phyloP scores from a whole-genome alignment of 257 asterid species.

The Oldenlandia corymbosa region DNA sequence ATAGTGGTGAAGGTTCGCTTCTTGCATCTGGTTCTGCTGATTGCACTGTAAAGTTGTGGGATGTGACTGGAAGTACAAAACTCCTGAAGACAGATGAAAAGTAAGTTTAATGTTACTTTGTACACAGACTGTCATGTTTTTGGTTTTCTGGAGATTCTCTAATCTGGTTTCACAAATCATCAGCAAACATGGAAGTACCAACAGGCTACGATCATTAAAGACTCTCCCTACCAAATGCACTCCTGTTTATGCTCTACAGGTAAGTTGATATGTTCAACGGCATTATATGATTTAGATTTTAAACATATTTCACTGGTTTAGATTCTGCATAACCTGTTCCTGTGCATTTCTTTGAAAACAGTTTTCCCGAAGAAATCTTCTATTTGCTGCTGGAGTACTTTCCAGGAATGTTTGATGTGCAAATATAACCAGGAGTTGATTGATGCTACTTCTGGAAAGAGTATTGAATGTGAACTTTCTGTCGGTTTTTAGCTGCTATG shows the following conservation, averaged over 20 bases:
- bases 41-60: conserved; percentile 96
- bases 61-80: conserved; percentile 77
- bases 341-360: conserved; percentile 17
- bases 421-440: not conserved
- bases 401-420: conserved; percentile 27
- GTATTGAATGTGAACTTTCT: no score
- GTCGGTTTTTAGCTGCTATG: no score
- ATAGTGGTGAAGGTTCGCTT: conserved; percentile 96
- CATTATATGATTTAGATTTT: not conserved
- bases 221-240: conserved; percentile 57
- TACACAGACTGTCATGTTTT: not conserved
- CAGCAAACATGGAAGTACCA: conserved; percentile 61
- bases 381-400: conserved; percentile 59
- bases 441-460: no score
- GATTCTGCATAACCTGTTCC: not conserved
- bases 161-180: conserved; percentile 1
- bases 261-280: conserved; percentile 12
- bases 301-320: not conserved
- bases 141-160: not conserved
- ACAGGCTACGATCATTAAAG: conserved; percentile 76
- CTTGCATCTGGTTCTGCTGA: conserved; percentile 99
- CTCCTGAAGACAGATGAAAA: conserved; percentile 60
- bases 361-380: conserved; percentile 60
- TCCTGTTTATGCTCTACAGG: conserved; percentile 53
- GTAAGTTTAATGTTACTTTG: conserved; percentile 34